phyloP scores from a whole-genome alignment of 1,284 basidiomycete species.

The Ganoderma sinense region DNA sequence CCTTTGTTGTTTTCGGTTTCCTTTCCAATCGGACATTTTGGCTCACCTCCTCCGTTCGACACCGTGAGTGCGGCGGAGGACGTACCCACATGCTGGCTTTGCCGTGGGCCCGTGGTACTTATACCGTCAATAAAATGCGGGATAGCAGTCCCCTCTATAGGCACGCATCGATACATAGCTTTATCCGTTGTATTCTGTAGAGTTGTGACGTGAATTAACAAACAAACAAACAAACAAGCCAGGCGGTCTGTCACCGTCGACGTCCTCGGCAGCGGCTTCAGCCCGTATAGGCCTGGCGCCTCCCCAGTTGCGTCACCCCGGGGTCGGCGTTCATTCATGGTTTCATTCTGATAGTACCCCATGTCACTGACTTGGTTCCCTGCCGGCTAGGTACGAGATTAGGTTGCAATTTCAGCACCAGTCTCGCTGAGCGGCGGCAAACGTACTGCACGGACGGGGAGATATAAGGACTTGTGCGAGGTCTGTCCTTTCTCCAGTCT shows the following conservation, averaged over 20 bases:
- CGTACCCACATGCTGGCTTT: no score
- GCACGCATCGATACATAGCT: no score
- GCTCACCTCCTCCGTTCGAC: no score
- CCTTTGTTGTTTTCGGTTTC: no score
- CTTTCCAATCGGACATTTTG: no score
- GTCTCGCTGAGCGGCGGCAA: background rate
- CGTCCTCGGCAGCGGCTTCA: background rate
- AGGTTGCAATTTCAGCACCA: background rate
- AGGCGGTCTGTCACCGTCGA: background rate
- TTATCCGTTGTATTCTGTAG: no score
- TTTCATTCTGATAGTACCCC: background rate
- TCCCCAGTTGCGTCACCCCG: background rate
- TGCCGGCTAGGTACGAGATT: background rate
- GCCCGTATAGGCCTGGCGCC: background rate
- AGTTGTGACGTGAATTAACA: no score
- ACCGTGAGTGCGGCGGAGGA: no score
- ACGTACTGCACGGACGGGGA: background rate
- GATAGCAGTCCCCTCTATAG: no score
- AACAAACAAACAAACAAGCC: no score
- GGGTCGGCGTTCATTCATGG: background rate
- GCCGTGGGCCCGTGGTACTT: no score
- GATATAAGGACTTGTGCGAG: background rate
- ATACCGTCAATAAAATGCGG: no score
- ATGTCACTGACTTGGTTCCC: background rate
- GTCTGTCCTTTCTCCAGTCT: conserved; percentile 1